These are phyloP conservation scores for Yamadazyma paraphyllophila DNA, from an alignment of 805 yeast species.

Conservation along the genomic window DNA sequence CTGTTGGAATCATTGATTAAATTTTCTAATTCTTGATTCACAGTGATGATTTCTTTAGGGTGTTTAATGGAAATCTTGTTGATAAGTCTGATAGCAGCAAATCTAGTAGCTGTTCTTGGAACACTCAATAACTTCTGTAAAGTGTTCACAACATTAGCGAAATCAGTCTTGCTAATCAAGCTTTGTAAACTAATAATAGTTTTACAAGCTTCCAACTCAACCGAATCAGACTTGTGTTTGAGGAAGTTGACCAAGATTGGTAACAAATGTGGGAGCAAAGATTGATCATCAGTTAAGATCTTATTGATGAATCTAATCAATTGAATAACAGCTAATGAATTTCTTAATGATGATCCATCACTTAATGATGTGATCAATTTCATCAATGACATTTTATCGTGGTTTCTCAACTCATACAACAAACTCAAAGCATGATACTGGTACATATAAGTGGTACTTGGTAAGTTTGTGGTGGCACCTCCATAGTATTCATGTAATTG, in stretches of 20 bases:
- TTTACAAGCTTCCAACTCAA: constrained; percentile 89
- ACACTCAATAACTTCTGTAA: constrained; percentile 77
- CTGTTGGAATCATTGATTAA: constrained; percentile 86
- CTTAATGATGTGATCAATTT: constrained; percentile 80
- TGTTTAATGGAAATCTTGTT: constrained; percentile 79
- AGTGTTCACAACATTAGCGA: constrained; percentile 66
- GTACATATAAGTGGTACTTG: constrained; percentile 74
- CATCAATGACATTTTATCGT: constrained; percentile 90
- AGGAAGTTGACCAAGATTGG: constrained; percentile 69
- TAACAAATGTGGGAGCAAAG: constrained; percentile 56
- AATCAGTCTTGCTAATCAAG: constrained; percentile 60
- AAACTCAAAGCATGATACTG: constrained; percentile 96
- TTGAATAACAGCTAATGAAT: constrained; percentile 81
- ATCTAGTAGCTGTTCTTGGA: constrained; percentile 85
- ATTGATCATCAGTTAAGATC: constrained; percentile 68
- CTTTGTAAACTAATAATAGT: constrained; percentile 54
- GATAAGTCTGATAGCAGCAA: constrained; percentile 89
- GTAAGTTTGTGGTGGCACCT: constrained; percentile 46
- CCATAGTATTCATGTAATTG: constrained; percentile 58
- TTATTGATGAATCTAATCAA: constrained; percentile 79
- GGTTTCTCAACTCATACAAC: constrained; percentile 81
- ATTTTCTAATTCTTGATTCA: constrained; percentile 82
- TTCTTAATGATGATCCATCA: constrained; percentile 61
- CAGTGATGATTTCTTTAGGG: constrained; percentile 75
- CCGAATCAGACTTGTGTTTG: constrained; percentile 81